Conservation (phyloP, 176 grass and related monocot species). For the Carex cristatella region DNA sequence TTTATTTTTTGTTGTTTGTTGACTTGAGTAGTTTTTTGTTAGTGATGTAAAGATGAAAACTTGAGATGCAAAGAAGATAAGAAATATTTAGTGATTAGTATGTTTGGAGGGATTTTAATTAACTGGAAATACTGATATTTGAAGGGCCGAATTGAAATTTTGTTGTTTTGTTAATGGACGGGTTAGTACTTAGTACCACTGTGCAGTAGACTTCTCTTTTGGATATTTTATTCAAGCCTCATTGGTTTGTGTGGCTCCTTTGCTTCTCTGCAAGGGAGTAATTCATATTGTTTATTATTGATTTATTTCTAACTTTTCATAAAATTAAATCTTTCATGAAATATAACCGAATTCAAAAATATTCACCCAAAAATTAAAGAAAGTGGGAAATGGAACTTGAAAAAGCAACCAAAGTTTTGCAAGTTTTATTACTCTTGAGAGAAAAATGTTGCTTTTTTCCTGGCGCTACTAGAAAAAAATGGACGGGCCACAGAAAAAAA, state of each 20-base stretch:
- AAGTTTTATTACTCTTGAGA: not conserved
- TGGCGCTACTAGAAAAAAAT: not conserved
- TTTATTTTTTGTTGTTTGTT: constrained; percentile 5
- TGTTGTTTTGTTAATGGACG: not conserved
- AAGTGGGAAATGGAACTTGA: not conserved
- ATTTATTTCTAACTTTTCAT: not conserved
- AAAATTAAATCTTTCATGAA: not conserved
- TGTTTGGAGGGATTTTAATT: not conserved
- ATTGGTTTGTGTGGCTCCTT: not conserved
- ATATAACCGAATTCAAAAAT: not conserved
- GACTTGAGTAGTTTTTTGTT: constrained; percentile 24
- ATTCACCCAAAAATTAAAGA: not conserved
- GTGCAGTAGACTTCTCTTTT: no score
- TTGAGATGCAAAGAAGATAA: constrained; percentile 16
- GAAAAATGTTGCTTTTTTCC: not conserved
- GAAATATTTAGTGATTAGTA: constrained; percentile 17
- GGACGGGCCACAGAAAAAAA: constrained; percentile 1
- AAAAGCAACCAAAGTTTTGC: not conserved
- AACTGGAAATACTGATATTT: not conserved
- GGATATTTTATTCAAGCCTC: not conserved
- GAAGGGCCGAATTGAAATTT: not conserved
- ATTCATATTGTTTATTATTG: not conserved
- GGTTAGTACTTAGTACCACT: not conserved
- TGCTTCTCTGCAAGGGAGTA: not conserved
- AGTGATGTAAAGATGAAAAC: constrained; percentile 24